These are phyloP conservation scores for Boletus insuetus DNA, from an alignment of 768 basidiomycete genomes.

Conservation along the genomic window DNA sequence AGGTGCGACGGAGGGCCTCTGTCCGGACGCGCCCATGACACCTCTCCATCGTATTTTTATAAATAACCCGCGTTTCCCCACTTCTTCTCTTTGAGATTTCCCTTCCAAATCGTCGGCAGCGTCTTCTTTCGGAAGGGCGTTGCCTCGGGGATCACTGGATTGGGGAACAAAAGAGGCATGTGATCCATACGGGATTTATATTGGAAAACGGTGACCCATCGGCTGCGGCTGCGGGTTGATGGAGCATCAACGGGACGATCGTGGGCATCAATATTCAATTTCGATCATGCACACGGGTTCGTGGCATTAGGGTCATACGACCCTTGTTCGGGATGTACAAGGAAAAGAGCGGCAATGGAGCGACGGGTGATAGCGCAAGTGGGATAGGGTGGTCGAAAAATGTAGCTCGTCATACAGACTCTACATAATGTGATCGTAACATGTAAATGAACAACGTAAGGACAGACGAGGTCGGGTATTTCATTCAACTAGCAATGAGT, in stretches of 20 bases:
- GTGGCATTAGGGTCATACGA: not conserved
- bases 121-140: no score
- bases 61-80: no score
- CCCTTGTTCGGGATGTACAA: not conserved
- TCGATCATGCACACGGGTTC: not conserved
- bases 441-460: conserved; percentile 12
- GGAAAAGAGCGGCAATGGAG: not conserved
- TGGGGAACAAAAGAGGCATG: not conserved
- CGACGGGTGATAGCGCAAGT: not conserved
- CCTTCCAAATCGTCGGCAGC: not conserved
- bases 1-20: conserved; percentile 11
- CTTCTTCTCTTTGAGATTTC: not conserved
- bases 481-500: not conserved
- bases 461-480: conserved; percentile 18
- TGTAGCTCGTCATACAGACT: not conserved
- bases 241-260: not conserved
- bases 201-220: not conserved
- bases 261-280: not conserved
- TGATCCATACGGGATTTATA: not conserved
- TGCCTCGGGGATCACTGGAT: not conserved
- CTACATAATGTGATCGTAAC: conserved; percentile 4
- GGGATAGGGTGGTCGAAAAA: not conserved
- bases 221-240: not conserved
- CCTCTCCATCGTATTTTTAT: no score
- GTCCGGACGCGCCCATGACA: not conserved